A percentile compares a stretch with the other conserved stretches of the same genome.
Evolutionary conservation across 306 rosid genomes (phyloP).

Genomic region (Glycine tomentella): DNA sequence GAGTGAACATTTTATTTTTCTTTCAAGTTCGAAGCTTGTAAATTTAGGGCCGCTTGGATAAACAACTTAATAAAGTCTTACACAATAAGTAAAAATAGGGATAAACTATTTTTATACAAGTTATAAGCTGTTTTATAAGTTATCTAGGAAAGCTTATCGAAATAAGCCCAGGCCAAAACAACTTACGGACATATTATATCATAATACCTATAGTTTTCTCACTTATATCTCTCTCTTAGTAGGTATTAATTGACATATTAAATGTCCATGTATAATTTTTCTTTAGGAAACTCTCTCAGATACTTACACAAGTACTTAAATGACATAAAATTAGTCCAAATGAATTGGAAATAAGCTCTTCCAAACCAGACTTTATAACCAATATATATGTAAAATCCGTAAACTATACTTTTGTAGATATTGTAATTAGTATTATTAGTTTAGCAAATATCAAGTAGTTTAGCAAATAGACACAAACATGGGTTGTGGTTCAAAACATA

Average conservation of each 20-base stretch:
- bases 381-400: slow-evolving; percentile 19
- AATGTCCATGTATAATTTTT: too few relatives aligned
- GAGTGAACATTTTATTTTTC: not conserved
- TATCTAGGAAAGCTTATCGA: not conserved
- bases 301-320: not conserved
- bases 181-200: not conserved
- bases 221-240: too few relatives aligned
- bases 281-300: not conserved
- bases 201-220: too few relatives aligned
- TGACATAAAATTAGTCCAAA: not conserved
- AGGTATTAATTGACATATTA: too few relatives aligned
- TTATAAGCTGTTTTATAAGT: not conserved
- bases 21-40: not conserved
- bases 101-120: not conserved
- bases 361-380: not conserved
- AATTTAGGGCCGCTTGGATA: not conserved
- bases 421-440: not conserved
- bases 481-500: slow-evolving; percentile 45
- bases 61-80: not conserved
- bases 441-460: slow-evolving; percentile 26
- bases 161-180: not conserved
- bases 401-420: not conserved
- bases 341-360: not conserved
- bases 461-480: slow-evolving; percentile 30
- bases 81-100: not conserved